Conservation (phyloP, 1,284 basidiomycete species). For the Chondrostereum purpureum region DNA sequence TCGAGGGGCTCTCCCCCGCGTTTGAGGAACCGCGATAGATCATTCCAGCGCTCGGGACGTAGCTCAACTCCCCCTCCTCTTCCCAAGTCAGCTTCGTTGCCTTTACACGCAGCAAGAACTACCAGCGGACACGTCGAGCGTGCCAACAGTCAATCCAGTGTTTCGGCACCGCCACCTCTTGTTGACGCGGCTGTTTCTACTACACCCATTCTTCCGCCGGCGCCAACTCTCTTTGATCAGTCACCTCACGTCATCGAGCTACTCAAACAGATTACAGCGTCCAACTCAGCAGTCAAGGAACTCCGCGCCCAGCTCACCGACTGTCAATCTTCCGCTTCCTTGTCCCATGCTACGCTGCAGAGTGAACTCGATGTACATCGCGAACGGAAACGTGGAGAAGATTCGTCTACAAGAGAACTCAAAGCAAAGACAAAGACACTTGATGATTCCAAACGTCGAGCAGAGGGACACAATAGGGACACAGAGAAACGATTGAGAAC, state of each 20-base stretch:
- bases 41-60: slow-evolving; percentile 38
- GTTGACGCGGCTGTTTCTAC: slow-evolving; percentile 28
- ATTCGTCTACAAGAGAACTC: slow-evolving; percentile 69
- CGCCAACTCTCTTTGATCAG: slow-evolving; percentile 48
- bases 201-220: slow-evolving; percentile 26
- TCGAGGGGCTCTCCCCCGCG: slow-evolving; percentile 43
- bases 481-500: slow-evolving; percentile 82
- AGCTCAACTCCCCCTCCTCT: slow-evolving; percentile 72
- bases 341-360: slow-evolving; percentile 63
- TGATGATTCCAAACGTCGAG: slow-evolving; percentile 82
- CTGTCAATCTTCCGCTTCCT: slow-evolving; percentile 53
- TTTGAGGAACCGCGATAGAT: slow-evolving; percentile 53
- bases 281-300: slow-evolving; percentile 64
- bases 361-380: slow-evolving; percentile 70
- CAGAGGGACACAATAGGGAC: slow-evolving; percentile 75
- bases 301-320: slow-evolving; percentile 74
- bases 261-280: slow-evolving; percentile 67
- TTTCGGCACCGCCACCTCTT: slow-evolving; percentile 30
- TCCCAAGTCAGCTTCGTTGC: slow-evolving; percentile 74
- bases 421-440: slow-evolving; percentile 77
- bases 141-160: slow-evolving; percentile 17
- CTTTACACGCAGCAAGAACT: slow-evolving; percentile 54
- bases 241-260: slow-evolving; percentile 73
- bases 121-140: slow-evolving; percentile 27
- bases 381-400: slow-evolving; percentile 78